Evolutionary conservation across 371 early-diverging fungal species (phyloP).

Genomic region (Fennellomyces sp.): DNA sequence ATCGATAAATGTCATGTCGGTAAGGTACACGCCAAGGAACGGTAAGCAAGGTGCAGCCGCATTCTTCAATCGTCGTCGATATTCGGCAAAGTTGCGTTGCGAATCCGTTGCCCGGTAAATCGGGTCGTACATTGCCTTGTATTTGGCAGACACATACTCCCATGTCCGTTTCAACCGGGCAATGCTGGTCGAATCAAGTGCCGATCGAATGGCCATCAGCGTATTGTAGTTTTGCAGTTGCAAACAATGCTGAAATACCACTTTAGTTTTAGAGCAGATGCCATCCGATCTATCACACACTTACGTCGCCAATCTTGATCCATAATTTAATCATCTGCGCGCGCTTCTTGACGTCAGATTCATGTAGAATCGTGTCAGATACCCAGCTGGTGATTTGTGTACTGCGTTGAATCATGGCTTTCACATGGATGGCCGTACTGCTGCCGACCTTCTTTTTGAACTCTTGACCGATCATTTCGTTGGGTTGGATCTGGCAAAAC

Average conservation of each 20-base stretch:
- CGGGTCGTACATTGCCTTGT: slow-evolving; percentile 50
- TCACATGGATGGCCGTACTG: slow-evolving; percentile 47
- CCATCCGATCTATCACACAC: too few relatives aligned
- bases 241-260: slow-evolving; percentile 51
- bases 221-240: slow-evolving; percentile 81
- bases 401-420: slow-evolving; percentile 52
- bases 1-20: slow-evolving; percentile 85
- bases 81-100: slow-evolving; percentile 75
- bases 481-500: slow-evolving; percentile 64
- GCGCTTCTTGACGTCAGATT: slow-evolving; percentile 69
- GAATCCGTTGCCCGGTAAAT: slow-evolving; percentile 69
- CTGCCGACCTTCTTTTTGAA: slow-evolving; percentile 58
- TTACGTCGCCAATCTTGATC: slow-evolving; percentile 65
- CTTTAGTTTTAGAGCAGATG: too few relatives aligned
- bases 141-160: slow-evolving; percentile 62
- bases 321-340: slow-evolving; percentile 69
- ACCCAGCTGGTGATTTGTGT: slow-evolving; percentile 73
- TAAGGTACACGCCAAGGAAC: slow-evolving; percentile 84
- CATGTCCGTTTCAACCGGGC: slow-evolving; percentile 76
- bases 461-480: slow-evolving; percentile 68
- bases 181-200: slow-evolving; percentile 76
- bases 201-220: slow-evolving; percentile 79
- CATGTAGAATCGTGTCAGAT: slow-evolving; percentile 65
- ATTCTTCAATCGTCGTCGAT: slow-evolving; percentile 66
- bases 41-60: slow-evolving; percentile 78